These are phyloP conservation scores for Blastobotrys ciferrii DNA, from an alignment of 1,139 yeast genomes.

Conservation along the genomic window DNA sequence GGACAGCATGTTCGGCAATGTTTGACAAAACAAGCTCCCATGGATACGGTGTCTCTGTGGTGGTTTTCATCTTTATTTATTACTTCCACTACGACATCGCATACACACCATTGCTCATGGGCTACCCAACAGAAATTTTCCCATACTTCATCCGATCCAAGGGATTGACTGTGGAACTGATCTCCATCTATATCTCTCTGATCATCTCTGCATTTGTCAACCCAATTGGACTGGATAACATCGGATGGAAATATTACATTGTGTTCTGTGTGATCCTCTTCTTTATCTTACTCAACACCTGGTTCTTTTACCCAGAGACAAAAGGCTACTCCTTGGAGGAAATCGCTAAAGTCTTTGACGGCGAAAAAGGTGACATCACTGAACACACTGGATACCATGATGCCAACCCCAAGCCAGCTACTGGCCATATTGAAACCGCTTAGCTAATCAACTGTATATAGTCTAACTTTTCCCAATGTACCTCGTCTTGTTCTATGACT, in stretches of 20 bases:
- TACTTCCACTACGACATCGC: constrained; percentile 24
- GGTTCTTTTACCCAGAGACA: constrained; percentile 2
- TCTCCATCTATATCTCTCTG: constrained; percentile 23
- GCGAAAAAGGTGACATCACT: constrained; percentile 1
- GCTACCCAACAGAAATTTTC: constrained; percentile 41
- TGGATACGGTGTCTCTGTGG: constrained; percentile 26
- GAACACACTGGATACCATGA: background rate
- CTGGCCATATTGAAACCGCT: too few species aligned
- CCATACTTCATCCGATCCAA: constrained; percentile 43
- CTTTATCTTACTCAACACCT: constrained; percentile 1
- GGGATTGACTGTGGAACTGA: constrained; percentile 33
- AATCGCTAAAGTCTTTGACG: constrained; percentile 3
- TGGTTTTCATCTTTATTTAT: constrained; percentile 29
- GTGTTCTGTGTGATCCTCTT: background rate
- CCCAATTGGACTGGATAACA: constrained; percentile 58
- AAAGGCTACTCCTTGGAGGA: constrained; percentile 1
- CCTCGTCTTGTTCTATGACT: too few species aligned
- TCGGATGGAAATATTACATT: constrained; percentile 6
- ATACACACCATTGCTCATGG: constrained; percentile 31
- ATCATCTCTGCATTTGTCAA: constrained; percentile 51
- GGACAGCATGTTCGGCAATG: constrained; percentile 31
- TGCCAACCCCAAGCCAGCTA: too few species aligned
- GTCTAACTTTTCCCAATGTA: too few species aligned
- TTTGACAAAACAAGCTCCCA: constrained; percentile 21
- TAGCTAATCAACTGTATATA: too few species aligned